Conservation (phyloP, 179 eudicot species). For the Silene vulgaris region DNA sequence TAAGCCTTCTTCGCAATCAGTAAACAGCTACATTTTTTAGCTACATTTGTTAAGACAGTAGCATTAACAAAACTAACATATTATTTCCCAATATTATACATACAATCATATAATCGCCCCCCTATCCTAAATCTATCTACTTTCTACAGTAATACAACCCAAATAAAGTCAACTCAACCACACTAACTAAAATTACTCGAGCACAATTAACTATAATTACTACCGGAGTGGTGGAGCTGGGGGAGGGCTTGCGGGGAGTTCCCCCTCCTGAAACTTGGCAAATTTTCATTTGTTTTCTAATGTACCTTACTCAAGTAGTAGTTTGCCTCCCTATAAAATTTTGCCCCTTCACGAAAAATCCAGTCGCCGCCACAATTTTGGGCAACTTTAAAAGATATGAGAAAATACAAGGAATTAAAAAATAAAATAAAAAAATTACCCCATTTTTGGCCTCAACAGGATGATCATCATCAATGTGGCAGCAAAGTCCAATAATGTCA, state of each 20-base stretch:
- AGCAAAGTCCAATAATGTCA: conserved; percentile 64
- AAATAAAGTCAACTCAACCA: background rate
- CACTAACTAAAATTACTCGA: too few relatives aligned
- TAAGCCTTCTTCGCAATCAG: too few relatives aligned
- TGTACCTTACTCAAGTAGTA: too few relatives aligned
- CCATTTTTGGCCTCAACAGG: conserved; percentile 54
- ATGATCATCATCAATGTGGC: conserved; percentile 65
- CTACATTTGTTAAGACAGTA: background rate
- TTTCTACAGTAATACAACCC: background rate
- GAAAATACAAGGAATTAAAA: background rate
- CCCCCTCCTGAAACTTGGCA: too few relatives aligned
- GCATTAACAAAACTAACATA: background rate
- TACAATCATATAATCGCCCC: background rate
- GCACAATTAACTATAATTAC: too few relatives aligned
- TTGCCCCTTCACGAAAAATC: too few relatives aligned
- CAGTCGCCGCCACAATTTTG: too few relatives aligned
- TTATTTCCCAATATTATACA: background rate
- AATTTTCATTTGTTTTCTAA: too few relatives aligned
- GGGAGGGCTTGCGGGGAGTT: too few relatives aligned
- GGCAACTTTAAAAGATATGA: background rate
- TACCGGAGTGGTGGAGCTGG: too few relatives aligned
- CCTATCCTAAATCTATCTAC: background rate
- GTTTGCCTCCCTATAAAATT: too few relatives aligned
- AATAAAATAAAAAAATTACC: conserved; percentile 45
- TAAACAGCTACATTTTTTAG: too few relatives aligned